A percentile compares a stretch with the other conserved stretches of the same genome.
Evolutionary conservation across 176 grass and related monocot species (phyloP).

Genomic region (Triticum aestivum): IWGSC_CS_RefSeq_v2.1 NC_057810.1:681947263-681947762

Average conservation of each 20-base stretch:
- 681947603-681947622: background rate
- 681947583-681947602: background rate
- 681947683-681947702: background rate
- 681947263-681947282: background rate
- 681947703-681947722: background rate
- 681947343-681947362: background rate
- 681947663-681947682: background rate
- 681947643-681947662: background rate
- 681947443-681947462: background rate
- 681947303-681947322: background rate
- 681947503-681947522: too few species aligned
- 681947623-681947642: background rate
- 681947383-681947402: background rate
- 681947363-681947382: background rate
- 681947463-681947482: background rate
- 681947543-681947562: background rate
- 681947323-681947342: background rate
- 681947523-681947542: too few species aligned
- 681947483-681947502: background rate
- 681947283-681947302: background rate
- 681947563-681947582: too few species aligned
- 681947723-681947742: background rate
- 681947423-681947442: background rate
- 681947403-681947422: background rate
- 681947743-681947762: background rate